Evolutionary conservation across 805 yeast species (phyloP).

Genomic region (Candida orba): DNA sequence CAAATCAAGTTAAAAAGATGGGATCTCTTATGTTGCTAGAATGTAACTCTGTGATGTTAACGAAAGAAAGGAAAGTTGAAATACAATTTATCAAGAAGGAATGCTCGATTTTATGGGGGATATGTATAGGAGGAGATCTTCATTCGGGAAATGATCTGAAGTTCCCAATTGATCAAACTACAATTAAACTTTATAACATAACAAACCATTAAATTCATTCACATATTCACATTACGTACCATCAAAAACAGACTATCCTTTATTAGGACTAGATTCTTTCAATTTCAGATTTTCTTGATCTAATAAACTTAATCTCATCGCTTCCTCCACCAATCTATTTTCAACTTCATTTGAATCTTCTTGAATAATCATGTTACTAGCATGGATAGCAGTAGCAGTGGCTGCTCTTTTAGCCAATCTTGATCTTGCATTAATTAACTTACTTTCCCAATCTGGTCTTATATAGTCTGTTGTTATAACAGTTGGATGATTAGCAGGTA

Average conservation of each 20-base stretch:
- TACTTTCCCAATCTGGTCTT: conserved; percentile 89
- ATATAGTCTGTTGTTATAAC: conserved; percentile 77
- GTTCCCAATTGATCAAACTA: too few species aligned
- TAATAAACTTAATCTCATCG: conserved; percentile 62
- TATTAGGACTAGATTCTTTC: conserved; percentile 20
- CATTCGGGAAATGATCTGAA: too few species aligned
- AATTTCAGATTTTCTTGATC: conserved; percentile 56
- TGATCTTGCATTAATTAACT: conserved; percentile 62
- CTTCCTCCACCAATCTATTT: conserved; percentile 79
- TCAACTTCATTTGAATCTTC: conserved; percentile 41
- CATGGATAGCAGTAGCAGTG: conserved; percentile 90
- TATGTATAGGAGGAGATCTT: too few species aligned
- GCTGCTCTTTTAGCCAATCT: conserved; percentile 83
- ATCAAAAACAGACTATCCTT: background rate
- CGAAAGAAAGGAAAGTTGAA: too few species aligned
- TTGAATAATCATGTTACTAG: conserved; percentile 62
- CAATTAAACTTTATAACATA: too few species aligned
- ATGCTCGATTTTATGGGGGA: too few species aligned
- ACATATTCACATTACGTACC: background rate
- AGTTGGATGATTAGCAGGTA: conserved; percentile 59
- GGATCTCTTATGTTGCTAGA: too few species aligned
- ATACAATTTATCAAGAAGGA: too few species aligned
- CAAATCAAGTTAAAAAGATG: too few species aligned
- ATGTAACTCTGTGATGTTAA: too few species aligned
- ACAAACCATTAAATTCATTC: background rate